Percentiles rank a stretch among this genome's conserved stretches.
These are phyloP conservation scores for Hymenoscyphus fraxineus DNA, from an alignment of 2,329 filamentous ascomycete species.

Conservation along the genomic window DNA sequence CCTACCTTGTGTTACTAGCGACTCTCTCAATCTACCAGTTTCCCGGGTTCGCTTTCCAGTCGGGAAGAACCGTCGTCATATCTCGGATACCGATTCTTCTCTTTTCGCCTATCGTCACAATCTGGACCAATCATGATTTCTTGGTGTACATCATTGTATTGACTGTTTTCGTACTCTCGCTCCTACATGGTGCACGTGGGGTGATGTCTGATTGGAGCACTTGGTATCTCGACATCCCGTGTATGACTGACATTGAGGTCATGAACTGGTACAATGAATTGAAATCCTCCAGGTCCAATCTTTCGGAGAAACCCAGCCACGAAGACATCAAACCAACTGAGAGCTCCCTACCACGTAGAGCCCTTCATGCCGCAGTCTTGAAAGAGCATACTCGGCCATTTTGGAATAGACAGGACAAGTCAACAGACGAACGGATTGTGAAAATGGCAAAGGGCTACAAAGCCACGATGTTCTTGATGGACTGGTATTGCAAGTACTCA, in stretches of 20 bases:
- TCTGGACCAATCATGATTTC: constrained; percentile 50
- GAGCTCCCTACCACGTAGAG: constrained; percentile 28
- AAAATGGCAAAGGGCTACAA: constrained; percentile 46
- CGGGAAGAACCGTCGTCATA: constrained; percentile 50
- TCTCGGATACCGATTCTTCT: constrained; percentile 52
- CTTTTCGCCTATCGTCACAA: constrained; percentile 53
- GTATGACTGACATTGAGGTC: constrained; percentile 46
- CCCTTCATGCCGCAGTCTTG: constrained; percentile 32
- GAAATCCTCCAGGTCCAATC: constrained; percentile 14
- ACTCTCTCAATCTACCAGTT: constrained; percentile 36
- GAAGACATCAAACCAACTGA: constrained; percentile 22
- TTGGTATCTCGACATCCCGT: constrained; percentile 51
- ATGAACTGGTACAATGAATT: constrained; percentile 45
- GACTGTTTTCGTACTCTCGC: constrained; percentile 48
- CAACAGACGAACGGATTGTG: constrained; percentile 44
- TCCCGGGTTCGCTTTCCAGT: constrained; percentile 24
- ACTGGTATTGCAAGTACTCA: constrained; percentile 41
- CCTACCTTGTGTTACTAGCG: constrained; percentile 55
- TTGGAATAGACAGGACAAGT: constrained; percentile 39
- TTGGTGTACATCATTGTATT: constrained; percentile 53
- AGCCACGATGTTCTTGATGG: constrained; percentile 36
- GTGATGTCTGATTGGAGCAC: constrained; percentile 55
- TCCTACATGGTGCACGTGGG: constrained; percentile 50
- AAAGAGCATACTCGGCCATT: constrained; percentile 37
- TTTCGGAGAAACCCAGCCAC: constrained; percentile 32